phyloP scores from a whole-genome alignment of 345 rosid species.

The Sonneratia alba region DNA sequence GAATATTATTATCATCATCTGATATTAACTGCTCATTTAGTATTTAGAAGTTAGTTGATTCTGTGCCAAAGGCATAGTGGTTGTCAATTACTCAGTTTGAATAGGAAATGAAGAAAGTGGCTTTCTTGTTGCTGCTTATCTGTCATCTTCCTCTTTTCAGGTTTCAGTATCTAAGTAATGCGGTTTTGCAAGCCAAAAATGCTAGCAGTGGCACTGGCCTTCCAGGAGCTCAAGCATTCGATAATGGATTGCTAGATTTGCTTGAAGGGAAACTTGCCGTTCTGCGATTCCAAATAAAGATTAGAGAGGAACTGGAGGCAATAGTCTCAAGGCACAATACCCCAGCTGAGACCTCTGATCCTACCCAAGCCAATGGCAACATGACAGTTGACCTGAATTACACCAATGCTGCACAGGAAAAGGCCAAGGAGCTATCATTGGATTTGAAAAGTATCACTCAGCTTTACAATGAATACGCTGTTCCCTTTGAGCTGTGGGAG shows the following conservation, averaged over 20 bases:
- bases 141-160: constrained; percentile 31
- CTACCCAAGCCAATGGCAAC: constrained; percentile 28
- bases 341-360: constrained; percentile 41
- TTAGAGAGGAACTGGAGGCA: constrained; percentile 73
- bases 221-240: constrained; percentile 45
- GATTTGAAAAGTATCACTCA: constrained; percentile 93
- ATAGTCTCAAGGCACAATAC: constrained; percentile 49
- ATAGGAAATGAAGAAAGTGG: neutral
- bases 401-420: constrained; percentile 54
- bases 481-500: constrained; percentile 98
- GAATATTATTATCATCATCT: neutral
- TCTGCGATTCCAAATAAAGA: constrained; percentile 82
- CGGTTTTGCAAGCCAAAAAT: constrained; percentile 93
- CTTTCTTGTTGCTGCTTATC: neutral
- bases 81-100: neutral
- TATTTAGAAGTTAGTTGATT: neutral
- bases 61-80: neutral
- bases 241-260: constrained; percentile 79
- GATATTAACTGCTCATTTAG: neutral
- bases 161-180: constrained; percentile 79
- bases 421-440: constrained; percentile 77
- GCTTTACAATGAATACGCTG: constrained; percentile 92
- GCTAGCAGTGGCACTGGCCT: constrained; percentile 55
- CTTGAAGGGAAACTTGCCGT: constrained; percentile 95
- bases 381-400: constrained; percentile 29